Conservation (phyloP, 306 rosid species). For the Prunus kanzakura region DNA sequence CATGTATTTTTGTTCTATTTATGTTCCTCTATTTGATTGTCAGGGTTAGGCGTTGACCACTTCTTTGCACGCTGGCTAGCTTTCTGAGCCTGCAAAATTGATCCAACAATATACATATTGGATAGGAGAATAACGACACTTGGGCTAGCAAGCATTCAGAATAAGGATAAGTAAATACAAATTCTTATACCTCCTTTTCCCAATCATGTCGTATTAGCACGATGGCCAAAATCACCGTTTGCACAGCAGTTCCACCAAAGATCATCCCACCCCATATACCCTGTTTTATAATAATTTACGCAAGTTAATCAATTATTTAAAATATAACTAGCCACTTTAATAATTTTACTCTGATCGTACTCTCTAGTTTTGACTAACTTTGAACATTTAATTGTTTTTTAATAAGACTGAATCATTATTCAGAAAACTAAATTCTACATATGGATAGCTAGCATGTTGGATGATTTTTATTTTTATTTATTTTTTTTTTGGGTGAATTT, state of each 20-base stretch:
- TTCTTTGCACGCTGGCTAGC: slow-evolving; percentile 37
- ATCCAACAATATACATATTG: background rate
- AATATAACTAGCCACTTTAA: too few species aligned
- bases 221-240: slow-evolving; percentile 43
- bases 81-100: slow-evolving; percentile 38
- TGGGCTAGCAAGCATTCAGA: too few species aligned
- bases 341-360: rapidly evolving
- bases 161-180: too few species aligned
- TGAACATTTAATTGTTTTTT: too few species aligned
- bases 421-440: too few species aligned
- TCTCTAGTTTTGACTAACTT: too few species aligned
- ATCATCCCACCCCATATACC: slow-evolving; percentile 84
- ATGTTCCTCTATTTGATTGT: background rate
- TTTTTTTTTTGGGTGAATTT: too few species aligned
- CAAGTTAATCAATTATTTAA: too few species aligned
- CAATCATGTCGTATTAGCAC: slow-evolving; percentile 32
- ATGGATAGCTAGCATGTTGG: too few species aligned
- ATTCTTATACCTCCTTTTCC: background rate
- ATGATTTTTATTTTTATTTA: too few species aligned
- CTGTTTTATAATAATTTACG: slow-evolving; percentile 20
- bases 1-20: too few species aligned
- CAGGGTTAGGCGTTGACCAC: slow-evolving; percentile 32
- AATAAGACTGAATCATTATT: too few species aligned
- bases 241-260: slow-evolving; percentile 63
- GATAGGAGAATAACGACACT: background rate